Base-by-base conservation (phyloP, 2,329 filamentous ascomycete species). In the Akanthomyces uredinophilus region DNA sequence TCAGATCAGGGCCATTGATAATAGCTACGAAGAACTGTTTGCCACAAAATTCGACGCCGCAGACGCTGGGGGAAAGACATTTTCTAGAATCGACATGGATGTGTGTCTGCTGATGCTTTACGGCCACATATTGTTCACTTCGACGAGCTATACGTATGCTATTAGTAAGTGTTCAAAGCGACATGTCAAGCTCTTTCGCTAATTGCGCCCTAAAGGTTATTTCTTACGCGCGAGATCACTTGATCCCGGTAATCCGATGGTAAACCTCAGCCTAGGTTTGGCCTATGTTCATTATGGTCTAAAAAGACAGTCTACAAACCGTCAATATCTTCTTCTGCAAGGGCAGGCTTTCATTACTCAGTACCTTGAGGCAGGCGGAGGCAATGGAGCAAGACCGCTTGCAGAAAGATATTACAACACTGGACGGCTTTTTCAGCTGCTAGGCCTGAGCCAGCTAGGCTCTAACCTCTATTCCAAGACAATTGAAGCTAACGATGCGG, bases 1-100 rank as follows among this genome's bases (percentile, higher is more conserved):
- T 5, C 92, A 96, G 75, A 91, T 99, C 75, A 96, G 96, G 73
- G 86, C 87, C 4, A 90, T 96, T 78, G 95, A 99, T 88, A 80
- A 46, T 74, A 77, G 32, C 73, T 75, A 61, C 27, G 70, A 66
- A 51, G 52, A 29, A 29, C 35, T 60, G 13, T 63, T 57, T 46
- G 62, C 64, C 16, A 55, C 64, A 55, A 75, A 77, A 52, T 71
- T 72, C 24, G 20, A 52, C 5, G 11, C 41, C 24, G 18, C 51
- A 7, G 52, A 46, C 20, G 50, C 46, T 3, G 56, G 63, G 18
- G 43, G 41, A 5, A 41, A 24, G 7, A 53, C 29, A 18, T 24
- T 51, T 3, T 20, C 56, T 3, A 63, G 53, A 37, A 39, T 65
- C 29, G 64, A 83, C 16, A 81, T 96, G 65, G 93, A 98, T 71